These are phyloP conservation scores for Cyanidiococcus yangmingshanensis DNA, from an alignment of 23 red algal species.

Conservation along the genomic window DNA sequence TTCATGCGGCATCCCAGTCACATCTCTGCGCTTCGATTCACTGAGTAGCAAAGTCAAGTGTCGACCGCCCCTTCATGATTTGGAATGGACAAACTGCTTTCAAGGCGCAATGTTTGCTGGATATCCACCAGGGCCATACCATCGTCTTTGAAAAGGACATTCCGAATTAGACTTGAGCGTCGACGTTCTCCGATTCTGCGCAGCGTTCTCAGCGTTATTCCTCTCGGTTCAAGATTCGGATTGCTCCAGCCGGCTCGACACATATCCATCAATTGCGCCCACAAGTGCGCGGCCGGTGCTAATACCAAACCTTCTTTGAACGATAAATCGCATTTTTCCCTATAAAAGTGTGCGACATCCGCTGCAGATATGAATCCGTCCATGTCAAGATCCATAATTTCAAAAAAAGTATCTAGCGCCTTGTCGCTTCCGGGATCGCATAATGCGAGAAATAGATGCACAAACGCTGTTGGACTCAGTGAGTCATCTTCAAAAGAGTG, in stretches of 20 bases:
- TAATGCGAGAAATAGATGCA: not conserved
- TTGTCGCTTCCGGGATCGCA: conserved; percentile 33
- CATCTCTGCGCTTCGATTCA: no score
- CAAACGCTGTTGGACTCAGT: not conserved
- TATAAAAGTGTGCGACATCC: conserved; percentile 60
- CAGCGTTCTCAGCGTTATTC: not conserved
- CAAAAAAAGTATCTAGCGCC: conserved; percentile 59
- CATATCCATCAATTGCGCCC: conserved; percentile 31
- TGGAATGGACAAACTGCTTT: not conserved
- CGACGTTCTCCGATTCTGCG: not conserved
- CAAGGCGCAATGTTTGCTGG: not conserved
- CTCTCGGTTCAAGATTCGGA: not conserved
- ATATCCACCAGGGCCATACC: conserved; percentile 36
- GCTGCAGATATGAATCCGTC: conserved; percentile 60
- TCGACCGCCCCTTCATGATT: no score
- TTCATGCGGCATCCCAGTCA: no score
- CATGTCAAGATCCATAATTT: conserved; percentile 63
- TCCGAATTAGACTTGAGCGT: conserved; percentile 9
- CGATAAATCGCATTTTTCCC: conserved; percentile 72
- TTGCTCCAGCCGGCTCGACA: not conserved
- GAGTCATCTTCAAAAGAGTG: not conserved
- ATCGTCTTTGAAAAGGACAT: conserved; percentile 26
- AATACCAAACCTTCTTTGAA: conserved; percentile 54
- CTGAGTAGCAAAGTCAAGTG: no score
- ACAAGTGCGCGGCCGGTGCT: not conserved